Base-by-base conservation (phyloP, 2,329 filamentous ascomycete species). In the Colletotrichum eremochloae region DNA sequence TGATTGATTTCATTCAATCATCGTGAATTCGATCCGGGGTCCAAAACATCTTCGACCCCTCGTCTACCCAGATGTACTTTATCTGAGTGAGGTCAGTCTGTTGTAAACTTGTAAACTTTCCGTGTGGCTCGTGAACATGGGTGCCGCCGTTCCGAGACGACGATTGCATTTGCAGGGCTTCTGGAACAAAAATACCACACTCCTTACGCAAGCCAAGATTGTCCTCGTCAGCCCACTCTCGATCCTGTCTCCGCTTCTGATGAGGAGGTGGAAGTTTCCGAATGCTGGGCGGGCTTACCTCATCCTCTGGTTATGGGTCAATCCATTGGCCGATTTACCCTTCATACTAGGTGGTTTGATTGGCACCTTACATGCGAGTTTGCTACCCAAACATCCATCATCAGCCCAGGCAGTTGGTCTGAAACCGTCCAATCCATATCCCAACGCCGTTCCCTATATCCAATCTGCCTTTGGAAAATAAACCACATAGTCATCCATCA, bases 151-250 rank as follows among this genome's bases (percentile, higher is more conserved):
- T 57, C 53, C 52, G 55, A 44, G 61, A 48, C 57, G 48, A 46
- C 53, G 29, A 60, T 68, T 61, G 44, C 69, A 29, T 56, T 60
- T 53, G 38, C 58, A 63, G 60, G 66, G 69, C 36, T 24, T 61
- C 11, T 44, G 29, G 14, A n/a, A 48, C 40, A 65, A 72, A 56
- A 65, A 56, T 44, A 70, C 52, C 66, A 70, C 60, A 64, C 60
- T 38, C 60, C 70, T 72, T 64, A 72, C 70, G 70, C 70, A 72
- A 65, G 70, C 70, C 70, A 70, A 72, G 70, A 60, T 61, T 55
- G 46, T 14, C 60, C 61, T 72, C 66, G 61, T 65, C 70, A 65
- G 66, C 57, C 60, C 66, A 72, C 66, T 31, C 64, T 42, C 67
- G 40, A 61, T 42, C 48, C 8, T 18, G 44, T 48, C 53, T 53